These are phyloP conservation scores for Brassica incana DNA, from an alignment of 345 rosid species.

Conservation along the genomic window DNA sequence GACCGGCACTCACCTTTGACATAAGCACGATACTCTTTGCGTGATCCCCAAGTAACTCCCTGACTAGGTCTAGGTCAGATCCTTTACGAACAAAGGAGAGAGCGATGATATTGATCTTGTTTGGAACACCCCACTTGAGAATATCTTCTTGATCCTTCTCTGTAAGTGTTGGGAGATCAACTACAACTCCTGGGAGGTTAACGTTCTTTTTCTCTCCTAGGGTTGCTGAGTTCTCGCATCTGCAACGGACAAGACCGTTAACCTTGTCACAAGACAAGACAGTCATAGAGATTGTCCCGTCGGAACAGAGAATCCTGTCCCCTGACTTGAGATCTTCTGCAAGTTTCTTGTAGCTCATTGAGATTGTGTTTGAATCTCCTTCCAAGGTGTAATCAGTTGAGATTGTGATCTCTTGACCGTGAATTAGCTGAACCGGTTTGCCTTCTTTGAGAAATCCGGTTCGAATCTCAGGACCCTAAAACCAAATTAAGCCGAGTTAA, in stretches of 20 bases:
- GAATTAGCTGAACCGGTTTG: neutral
- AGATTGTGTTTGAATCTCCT: neutral
- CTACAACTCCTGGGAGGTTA: neutral
- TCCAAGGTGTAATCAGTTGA: neutral
- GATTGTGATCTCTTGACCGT: neutral
- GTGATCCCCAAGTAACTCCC: neutral
- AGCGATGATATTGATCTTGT: neutral
- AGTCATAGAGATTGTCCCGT: neutral
- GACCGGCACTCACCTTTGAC: neutral
- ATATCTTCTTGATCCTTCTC: neutral
- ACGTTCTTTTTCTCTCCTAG: neutral
- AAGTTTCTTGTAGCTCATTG: neutral
- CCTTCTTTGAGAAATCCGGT: neutral
- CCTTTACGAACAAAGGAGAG: neutral
- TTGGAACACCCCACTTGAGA: neutral
- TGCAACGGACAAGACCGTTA: neutral
- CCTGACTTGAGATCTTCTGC: neutral
- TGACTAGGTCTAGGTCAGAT: neutral
- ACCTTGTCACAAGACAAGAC: neutral
- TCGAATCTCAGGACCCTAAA: neutral
- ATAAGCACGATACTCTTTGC: neutral
- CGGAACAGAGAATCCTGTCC: neutral
- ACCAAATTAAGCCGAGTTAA: neutral
- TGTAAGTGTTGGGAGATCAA: neutral
- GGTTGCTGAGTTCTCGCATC: neutral